phyloP scores from a whole-genome alignment of 495 filamentous ascomycete genomes.

The Cairneyella variabilis region DNA sequence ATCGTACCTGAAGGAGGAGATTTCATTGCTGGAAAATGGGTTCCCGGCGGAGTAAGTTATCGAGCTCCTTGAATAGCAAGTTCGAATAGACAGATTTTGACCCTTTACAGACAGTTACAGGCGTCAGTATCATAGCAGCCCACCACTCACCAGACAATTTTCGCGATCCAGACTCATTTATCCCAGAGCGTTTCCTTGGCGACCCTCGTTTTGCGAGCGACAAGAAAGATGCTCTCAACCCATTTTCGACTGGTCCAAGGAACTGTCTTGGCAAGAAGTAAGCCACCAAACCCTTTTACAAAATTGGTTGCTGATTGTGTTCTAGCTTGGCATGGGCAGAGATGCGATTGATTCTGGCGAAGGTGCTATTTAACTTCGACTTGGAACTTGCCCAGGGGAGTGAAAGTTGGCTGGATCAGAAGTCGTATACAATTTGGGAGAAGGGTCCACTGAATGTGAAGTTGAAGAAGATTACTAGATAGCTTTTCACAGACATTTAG shows the following conservation, averaged over 20 bases:
- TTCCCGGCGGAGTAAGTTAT: not conserved
- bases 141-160: not conserved
- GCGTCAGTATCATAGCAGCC: not conserved
- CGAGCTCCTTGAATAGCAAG: not conserved
- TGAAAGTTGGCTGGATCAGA: constrained; percentile 5
- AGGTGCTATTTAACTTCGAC: constrained; percentile 50
- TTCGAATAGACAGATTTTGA: not conserved
- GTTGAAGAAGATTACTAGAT: constrained; percentile 13
- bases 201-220: constrained; percentile 10
- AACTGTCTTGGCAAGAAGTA: constrained; percentile 44
- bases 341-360: constrained; percentile 47
- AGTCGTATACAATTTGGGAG: constrained; percentile 29
- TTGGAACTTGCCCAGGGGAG: constrained; percentile 23
- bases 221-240: constrained; percentile 27
- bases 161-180: not conserved
- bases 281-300: constrained; percentile 12
- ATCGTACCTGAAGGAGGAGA: constrained; percentile 24
- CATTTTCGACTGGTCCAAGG: constrained; percentile 41
- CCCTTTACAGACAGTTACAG: not conserved
- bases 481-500: no score
- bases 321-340: constrained; percentile 46
- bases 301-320: not conserved
- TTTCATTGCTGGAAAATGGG: not conserved
- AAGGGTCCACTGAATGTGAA: constrained; percentile 30
- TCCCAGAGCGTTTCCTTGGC: not conserved